Percentiles rank a stretch among this genome's conserved stretches.
phyloP scores from a whole-genome alignment of 2,329 filamentous ascomycete genomes.

The Beauveria medogensis region DNA sequence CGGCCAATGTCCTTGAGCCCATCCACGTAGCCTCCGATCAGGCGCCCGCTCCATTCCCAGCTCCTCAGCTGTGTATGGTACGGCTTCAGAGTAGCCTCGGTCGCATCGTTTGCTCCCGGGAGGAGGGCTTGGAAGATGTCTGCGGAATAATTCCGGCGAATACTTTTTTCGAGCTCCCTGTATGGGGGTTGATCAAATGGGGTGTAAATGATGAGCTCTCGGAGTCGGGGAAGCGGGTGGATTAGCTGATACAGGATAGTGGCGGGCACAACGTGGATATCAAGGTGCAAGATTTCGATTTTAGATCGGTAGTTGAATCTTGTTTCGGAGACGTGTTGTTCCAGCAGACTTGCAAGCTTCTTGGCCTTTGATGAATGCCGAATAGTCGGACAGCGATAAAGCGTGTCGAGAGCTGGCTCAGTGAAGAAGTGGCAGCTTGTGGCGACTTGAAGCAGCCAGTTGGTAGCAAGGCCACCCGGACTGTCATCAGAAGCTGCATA shows the following conservation, averaged over 20 bases:
- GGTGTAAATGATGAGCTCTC: conserved; percentile 64
- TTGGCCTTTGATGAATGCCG: conserved; percentile 36
- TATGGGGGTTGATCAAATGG: conserved; percentile 61
- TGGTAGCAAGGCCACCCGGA: conserved; percentile 36
- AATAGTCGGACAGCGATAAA: conserved; percentile 64
- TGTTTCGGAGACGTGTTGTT: conserved; percentile 39
- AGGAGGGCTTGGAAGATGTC: conserved; percentile 58
- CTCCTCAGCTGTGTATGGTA: conserved; percentile 34
- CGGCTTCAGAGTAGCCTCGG: conserved; percentile 19
- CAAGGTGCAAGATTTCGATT: conserved; percentile 60
- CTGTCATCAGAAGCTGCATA: conserved; percentile 48
- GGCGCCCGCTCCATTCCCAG: conserved; percentile 55
- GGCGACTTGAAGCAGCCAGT: conserved; percentile 60
- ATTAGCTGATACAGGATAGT: conserved; percentile 44
- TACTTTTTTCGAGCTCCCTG: conserved; percentile 43
- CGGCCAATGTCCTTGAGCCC: conserved; percentile 39
- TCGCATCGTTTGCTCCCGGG: conserved; percentile 35
- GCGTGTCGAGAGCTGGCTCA: conserved; percentile 63
- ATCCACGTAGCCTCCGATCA: conserved; percentile 37
- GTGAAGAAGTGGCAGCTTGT: conserved; percentile 55
- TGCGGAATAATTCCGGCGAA: conserved; percentile 63
- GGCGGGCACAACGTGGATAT: conserved; percentile 55
- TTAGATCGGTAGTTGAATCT: conserved; percentile 61
- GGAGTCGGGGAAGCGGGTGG: conserved; percentile 55
- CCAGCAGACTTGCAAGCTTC: conserved; percentile 44